Conservation (phyloP, 257 asterid species). For the Solanum sejunctum region DNA sequence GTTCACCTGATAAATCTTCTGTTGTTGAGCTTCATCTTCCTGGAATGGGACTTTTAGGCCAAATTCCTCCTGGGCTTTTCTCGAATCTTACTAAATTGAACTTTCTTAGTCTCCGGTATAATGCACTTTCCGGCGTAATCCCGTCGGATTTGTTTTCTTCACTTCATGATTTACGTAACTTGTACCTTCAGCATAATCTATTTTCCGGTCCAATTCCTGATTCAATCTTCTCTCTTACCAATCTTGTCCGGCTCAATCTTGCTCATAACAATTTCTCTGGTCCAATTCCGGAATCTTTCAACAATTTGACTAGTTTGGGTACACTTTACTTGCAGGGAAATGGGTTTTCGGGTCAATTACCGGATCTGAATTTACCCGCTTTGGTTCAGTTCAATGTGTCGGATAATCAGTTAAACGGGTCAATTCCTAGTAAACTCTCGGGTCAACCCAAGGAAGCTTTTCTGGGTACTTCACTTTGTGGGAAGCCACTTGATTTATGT, state of each 20-base stretch:
- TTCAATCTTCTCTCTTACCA: constrained; percentile 31
- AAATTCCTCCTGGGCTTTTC: constrained; percentile 40
- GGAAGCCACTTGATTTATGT: constrained; percentile 50
- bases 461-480: constrained; percentile 66
- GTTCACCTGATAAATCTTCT: constrained; percentile 40
- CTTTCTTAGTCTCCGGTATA: constrained; percentile 82
- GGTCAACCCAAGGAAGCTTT: constrained; percentile 37
- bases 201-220: constrained; percentile 60
- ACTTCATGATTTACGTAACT: constrained; percentile 39
- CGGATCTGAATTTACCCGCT: constrained; percentile 39
- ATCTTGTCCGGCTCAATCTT: constrained; percentile 53
- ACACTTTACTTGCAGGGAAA: constrained; percentile 69
- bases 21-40: constrained; percentile 71
- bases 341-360: constrained; percentile 53
- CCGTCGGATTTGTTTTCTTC: constrained; percentile 51
- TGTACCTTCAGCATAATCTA: constrained; percentile 56
- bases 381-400: constrained; percentile 65
- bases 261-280: constrained; percentile 75
- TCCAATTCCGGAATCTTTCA: constrained; percentile 35
- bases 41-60: constrained; percentile 77
- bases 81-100: constrained; percentile 47
- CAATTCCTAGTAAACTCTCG: constrained; percentile 49
- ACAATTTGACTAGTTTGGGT: constrained; percentile 56
- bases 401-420: constrained; percentile 45
- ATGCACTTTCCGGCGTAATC: constrained; percentile 52